phyloP scores from a whole-genome alignment of 352 stramenopile species.

The Globisporangium nunn region DNA sequence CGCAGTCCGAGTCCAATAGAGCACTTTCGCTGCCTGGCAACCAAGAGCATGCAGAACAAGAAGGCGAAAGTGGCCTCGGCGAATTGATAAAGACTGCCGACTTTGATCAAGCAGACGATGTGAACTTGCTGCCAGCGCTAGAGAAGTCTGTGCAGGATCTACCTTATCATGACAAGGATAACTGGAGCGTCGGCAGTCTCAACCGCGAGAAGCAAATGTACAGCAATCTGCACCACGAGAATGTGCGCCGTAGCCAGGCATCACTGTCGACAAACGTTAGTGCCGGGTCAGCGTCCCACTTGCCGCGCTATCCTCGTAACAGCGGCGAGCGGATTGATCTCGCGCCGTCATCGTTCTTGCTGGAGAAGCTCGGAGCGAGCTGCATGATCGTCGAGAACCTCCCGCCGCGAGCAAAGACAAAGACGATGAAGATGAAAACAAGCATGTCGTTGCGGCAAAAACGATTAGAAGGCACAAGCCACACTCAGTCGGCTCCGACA shows the following conservation, averaged over 20 bases:
- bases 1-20: slow-evolving; percentile 23
- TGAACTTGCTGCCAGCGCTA: slow-evolving; percentile 27
- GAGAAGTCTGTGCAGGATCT: slow-evolving; percentile 36
- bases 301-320: slow-evolving; percentile 11
- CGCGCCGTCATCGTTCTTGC: slow-evolving; percentile 53
- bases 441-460: background rate
- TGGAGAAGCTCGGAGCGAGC: slow-evolving; percentile 50
- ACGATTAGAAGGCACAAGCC: background rate
- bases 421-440: background rate
- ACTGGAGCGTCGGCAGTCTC: slow-evolving; percentile 68
- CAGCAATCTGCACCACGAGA: slow-evolving; percentile 60
- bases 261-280: background rate
- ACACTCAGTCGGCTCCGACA: background rate
- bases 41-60: background rate
- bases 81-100: background rate
- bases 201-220: slow-evolving; percentile 78
- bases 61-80: background rate
- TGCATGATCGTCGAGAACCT: slow-evolving; percentile 48
- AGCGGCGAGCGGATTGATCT: slow-evolving; percentile 37
- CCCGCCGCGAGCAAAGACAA: slow-evolving; percentile 1
- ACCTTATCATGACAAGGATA: slow-evolving; percentile 72
- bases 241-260: slow-evolving; percentile 47
- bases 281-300: background rate
- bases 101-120: background rate
- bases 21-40: background rate